Conservation (phyloP, 176 grass and related monocot species). For the Ananas comosus region DNA sequence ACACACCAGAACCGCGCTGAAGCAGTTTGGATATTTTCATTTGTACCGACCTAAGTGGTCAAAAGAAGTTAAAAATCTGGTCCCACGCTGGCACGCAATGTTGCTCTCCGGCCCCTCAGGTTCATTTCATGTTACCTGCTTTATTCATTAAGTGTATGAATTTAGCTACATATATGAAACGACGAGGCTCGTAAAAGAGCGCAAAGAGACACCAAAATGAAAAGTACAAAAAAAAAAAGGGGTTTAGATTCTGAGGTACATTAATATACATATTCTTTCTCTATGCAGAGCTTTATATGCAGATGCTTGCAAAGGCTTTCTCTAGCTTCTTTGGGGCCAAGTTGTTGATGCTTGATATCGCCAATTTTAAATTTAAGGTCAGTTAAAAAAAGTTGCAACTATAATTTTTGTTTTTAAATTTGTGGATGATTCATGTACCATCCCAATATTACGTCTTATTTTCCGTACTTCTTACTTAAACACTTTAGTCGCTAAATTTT, state of each 20-base stretch:
- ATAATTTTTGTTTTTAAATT: background rate
- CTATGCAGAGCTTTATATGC: conserved; percentile 68
- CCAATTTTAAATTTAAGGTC: conserved; percentile 68
- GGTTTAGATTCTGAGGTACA: too few species aligned
- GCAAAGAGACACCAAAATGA: too few species aligned
- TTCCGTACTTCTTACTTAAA: too few species aligned
- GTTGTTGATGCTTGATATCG: conserved; percentile 65
- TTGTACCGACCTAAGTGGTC: too few species aligned
- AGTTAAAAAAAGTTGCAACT: background rate
- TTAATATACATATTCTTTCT: background rate
- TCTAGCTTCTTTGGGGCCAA: conserved; percentile 60
- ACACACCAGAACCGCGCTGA: too few species aligned
- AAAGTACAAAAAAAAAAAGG: too few species aligned
- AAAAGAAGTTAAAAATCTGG: too few species aligned
- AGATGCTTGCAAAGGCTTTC: conserved; percentile 69
- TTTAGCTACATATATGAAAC: too few species aligned
- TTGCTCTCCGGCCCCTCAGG: conserved; percentile 79
- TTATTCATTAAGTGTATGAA: background rate
- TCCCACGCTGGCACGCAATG: conserved; percentile 10
- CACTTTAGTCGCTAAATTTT: too few species aligned
- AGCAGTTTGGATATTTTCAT: too few species aligned
- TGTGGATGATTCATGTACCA: conserved; percentile 25
- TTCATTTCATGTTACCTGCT: conserved; percentile 12
- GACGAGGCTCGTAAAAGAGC: too few species aligned
- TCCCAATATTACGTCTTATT: too few species aligned